Evolutionary conservation across 441 rosid genomes (phyloP), one percentile per base, ranked within the genome.

Genomic region (Codiaeum variegatum): DNA sequence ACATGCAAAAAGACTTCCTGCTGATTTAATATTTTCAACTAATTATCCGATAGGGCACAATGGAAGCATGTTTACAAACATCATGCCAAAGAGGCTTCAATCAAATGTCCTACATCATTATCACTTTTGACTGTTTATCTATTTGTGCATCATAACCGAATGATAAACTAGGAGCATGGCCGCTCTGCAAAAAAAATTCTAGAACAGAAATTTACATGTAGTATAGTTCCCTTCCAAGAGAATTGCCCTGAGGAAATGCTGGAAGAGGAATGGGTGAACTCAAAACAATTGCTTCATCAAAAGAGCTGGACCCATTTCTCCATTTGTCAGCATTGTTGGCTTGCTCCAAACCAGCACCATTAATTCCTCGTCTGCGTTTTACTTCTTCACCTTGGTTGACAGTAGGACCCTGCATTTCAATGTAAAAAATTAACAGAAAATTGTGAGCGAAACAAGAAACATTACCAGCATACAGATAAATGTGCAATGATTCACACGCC

Each of bases 241-340:
- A 88, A 79, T 77, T 74, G 69, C 58, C 81, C 70, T 23, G 66
- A 73, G 76, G 74, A 77, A 61, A 68, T 70, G 83, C 79, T 58
- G 91, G 93, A 76, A 90, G 81, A 70, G 85, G 85, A 74, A 88
- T 90, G n/a, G 96, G 94, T 38, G 85, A 81, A 75, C 91, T 85
- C 51, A 71, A 75, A 78, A 61, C 69, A 15, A 76, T 78, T 76
- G 66, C 62, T 61, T 63, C 78, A 71, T 64, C 66, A 26, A 47
- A 59, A 63, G 72, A 68, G 55, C 74, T 67, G 63, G 74, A 63
- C 15, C 77, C 83, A 75, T 72, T 84, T 66, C 70, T 82, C 86
- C 76, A 73, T 77, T 69, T 81, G 18, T 70, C 81, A 23, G 73
- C 70, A 69, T 62, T 60, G 62, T 72, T 73, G 28, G 47, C 67